Evolutionary conservation across 192 early-diverging fungal genomes (phyloP), one percentile per base, ranked within the genome.

Genomic region (Backusella parvicylindrica): DNA sequence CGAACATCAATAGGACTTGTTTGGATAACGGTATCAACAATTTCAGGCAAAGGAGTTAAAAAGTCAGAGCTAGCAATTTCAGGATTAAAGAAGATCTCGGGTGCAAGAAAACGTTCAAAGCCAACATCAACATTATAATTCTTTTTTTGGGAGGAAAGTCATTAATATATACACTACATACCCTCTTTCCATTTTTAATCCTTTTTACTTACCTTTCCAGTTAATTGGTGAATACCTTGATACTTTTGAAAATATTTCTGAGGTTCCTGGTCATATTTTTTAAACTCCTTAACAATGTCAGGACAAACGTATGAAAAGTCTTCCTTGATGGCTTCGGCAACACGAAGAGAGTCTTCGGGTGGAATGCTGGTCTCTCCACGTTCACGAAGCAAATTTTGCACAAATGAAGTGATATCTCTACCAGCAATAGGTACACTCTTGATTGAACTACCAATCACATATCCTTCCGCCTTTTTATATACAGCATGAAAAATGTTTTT

Each of bases 381-480:
- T 75, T 99, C 98, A 78, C 98, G 91, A 79, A 98, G 84, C 65
- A 99, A 91, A 84, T 98, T 94, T 81, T 99, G 98, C 47, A 99
- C 96, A 88, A 97, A 99, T n/a, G 92, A 92, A 13, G 98, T 98
- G 79, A 99, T 95, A 82, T 99, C 97, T 74, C 96, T 90, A 64
- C 98, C 98, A 47, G 98, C 98, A 86, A 99, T 99, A 40, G 98
- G 97, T 56, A 99, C 97, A 85, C 96, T 95, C 85, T 97, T 97
- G 86, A 99, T 98, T 41, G 96, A 95, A 32, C 95, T 96, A 67
- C 96, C 96, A 79, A 99, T 93, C 43, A 99, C 98, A 81, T 98
- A 99, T 49, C 98, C 98, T 81, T 98, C 96, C 71, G 96, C 95
- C 94, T 95, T 79, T 35, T 16, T 30, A n/a, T n/a, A n/a, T 40